Evolutionary conservation across 2,329 filamentous ascomycete species (phyloP).

Genomic region (Clarireedia hainanense): DNA sequence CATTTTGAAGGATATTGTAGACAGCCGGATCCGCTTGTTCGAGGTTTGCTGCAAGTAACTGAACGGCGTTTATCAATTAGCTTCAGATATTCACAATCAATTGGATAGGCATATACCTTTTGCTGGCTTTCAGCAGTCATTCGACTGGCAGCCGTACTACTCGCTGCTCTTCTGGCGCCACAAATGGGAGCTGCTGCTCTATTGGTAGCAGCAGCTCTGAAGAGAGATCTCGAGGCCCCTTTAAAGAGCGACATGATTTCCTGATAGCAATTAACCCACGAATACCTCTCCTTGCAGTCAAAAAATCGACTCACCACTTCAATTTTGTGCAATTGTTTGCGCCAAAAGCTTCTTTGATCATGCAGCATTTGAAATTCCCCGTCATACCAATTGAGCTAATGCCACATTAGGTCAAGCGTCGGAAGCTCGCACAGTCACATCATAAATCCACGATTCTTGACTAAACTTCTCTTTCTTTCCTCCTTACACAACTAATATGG

Average conservation of each 20-base stretch:
- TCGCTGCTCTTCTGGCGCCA: slow-evolving; percentile 22
- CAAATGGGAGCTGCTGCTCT: slow-evolving; percentile 17
- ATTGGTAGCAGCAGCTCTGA: slow-evolving; percentile 18
- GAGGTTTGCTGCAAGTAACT: slow-evolving; percentile 76
- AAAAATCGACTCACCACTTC: neutral
- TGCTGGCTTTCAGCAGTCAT: slow-evolving; percentile 47
- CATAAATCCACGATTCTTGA: neutral
- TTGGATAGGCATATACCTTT: slow-evolving; percentile 35
- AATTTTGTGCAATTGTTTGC: slow-evolving; percentile 1
- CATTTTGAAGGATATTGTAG: slow-evolving; percentile 85
- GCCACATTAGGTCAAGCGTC: neutral
- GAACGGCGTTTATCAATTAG: slow-evolving; percentile 11
- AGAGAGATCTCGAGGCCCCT: slow-evolving; percentile 22
- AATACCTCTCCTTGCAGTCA: neutral
- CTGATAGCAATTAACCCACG: slow-evolving; percentile 7
- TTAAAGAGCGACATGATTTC: slow-evolving; percentile 27
- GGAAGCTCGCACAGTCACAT: neutral
- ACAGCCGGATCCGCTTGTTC: slow-evolving; percentile 80
- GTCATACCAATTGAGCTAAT: slow-evolving; percentile 1
- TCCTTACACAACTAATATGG: slow-evolving; percentile 69
- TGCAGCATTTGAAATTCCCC: neutral
- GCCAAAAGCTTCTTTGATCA: neutral
- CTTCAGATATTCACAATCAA: neutral
- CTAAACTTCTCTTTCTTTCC: slow-evolving; percentile 23
- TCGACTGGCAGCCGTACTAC: slow-evolving; percentile 16